A percentile compares a stretch with the other conserved stretches of the same genome.
Evolutionary conservation across 2,329 filamentous ascomycete species (phyloP).

Genomic region (Hypomyces perniciosus): DNA sequence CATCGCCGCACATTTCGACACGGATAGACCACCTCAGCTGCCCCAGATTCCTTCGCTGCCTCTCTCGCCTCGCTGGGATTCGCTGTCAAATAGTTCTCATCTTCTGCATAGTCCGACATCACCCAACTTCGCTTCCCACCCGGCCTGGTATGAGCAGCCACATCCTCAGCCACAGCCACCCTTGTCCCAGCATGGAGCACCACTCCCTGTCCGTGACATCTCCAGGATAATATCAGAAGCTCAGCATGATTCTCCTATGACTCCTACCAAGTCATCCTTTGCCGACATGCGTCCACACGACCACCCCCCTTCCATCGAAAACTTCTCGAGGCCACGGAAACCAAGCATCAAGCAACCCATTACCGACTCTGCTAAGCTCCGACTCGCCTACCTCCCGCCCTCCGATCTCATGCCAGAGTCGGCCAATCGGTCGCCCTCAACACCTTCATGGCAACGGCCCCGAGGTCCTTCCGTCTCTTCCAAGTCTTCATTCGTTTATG

Average conservation of each 20-base stretch:
- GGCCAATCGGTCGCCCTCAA: conserved; percentile 22
- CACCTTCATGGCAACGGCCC: conserved; percentile 36
- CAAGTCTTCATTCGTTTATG: conserved; percentile 40
- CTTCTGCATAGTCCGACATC: conserved; percentile 19
- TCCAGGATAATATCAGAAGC: conserved; percentile 16
- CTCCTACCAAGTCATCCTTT: conserved; percentile 25
- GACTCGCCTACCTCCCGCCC: conserved; percentile 22
- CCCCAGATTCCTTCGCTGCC: conserved; percentile 30
- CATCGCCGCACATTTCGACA: conserved; percentile 1
- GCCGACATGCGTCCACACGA: conserved; percentile 31
- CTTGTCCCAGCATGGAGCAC: not conserved
- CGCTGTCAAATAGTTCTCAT: conserved; percentile 25
- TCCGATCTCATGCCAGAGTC: conserved; percentile 27
- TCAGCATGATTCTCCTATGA: conserved; percentile 18
- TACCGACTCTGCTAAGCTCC: conserved; percentile 28
- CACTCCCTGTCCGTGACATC: not conserved
- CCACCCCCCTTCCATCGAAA: conserved; percentile 37
- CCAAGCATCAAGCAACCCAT: conserved; percentile 43
- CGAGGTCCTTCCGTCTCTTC: conserved; percentile 45
- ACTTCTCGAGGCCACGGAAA: conserved; percentile 56
- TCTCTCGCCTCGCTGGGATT: conserved; percentile 42
- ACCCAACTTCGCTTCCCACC: conserved; percentile 9
- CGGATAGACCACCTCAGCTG: conserved; percentile 11
- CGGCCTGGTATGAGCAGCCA: conserved; percentile 18
- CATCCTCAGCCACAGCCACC: conserved; percentile 18